Base-by-base conservation (phyloP, 495 filamentous ascomycete species). In the Polyplosphaeria fusca region DNA sequence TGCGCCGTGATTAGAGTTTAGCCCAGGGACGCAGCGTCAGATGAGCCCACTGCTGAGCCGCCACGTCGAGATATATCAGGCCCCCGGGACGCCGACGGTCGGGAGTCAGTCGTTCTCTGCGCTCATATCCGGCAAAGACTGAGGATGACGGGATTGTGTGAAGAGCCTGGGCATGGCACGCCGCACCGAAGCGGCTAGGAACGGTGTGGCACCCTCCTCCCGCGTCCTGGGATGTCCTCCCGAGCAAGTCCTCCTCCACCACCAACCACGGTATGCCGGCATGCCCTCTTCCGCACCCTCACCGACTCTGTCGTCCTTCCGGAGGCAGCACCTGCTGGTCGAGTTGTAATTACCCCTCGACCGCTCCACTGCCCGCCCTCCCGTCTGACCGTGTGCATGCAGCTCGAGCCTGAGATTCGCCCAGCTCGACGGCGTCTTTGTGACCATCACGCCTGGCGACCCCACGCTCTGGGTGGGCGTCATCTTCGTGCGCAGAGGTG, bases 401-500 rank as follows among this genome's bases (percentile, higher is more conserved):
- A 95, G 92, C 69, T 81, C 88, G 48, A 87, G 87, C 52, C 75
- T 97, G 51, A 91, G 86, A 70, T 78, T 86, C 70, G 83, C 84
- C 28, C 85, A 86, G 70, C 91, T 91, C 18, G 80, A 85, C 47
- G 92, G 92, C 41, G 78, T 96, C 39, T 96, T 91, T 69, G 79
- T 95, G 71, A 89, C 77, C 68, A 79, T 95, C 44, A 84, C 84
- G n/a, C 86, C 88, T 0, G 86, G 86, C 23, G 85, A 93, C 65
- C 83, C 87, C 11, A 80, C 80, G 25, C 74, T 87, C 25, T 97
- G 92, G 92, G 84, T 80, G 48, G 90, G 90, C n/a, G 84, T 95
- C 5, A 73, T 96, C 4, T 96, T 96, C 66, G 83, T 95, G 47
- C 87, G 90, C 32, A 86, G 86, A 75, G 92, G 91, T 87, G 18